These are phyloP conservation scores for Pinus albicaulis DNA, from an alignment of 75 land plant genomes.

Conservation along the genomic window DNA sequence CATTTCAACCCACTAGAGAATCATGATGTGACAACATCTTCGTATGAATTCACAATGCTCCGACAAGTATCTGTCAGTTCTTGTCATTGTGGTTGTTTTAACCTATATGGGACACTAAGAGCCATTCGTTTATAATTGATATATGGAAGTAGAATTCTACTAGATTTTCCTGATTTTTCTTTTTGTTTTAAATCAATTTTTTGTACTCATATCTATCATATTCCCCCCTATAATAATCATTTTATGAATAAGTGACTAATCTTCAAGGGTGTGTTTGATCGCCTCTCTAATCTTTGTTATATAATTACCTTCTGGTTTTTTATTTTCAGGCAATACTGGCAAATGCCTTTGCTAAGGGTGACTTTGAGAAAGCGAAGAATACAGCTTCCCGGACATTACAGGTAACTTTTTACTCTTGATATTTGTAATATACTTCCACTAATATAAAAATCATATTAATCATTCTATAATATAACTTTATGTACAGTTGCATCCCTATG, in stretches of 20 bases:
- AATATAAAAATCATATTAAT: neutral
- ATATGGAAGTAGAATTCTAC: neutral
- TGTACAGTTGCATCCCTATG: too few species aligned
- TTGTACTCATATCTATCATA: too few species aligned
- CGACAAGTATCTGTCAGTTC: neutral
- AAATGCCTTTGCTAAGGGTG: constrained; percentile 54
- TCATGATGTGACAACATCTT: neutral
- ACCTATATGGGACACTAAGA: neutral
- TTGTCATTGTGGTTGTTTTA: neutral
- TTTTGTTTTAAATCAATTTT: too few species aligned
- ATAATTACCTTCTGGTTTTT: neutral
- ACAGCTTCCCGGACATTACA: constrained; percentile 66
- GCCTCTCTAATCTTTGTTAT: neutral
- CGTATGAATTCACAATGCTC: neutral
- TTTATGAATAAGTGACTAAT: too few species aligned
- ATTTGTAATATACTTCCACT: neutral
- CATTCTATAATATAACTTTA: too few species aligned
- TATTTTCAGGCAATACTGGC: constrained; percentile 69
- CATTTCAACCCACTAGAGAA: neutral
- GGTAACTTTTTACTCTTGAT: constrained; percentile 27
- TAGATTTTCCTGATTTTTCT: neutral
- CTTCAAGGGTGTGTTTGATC: too few species aligned
- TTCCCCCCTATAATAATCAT: too few species aligned
- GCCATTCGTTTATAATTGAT: neutral
- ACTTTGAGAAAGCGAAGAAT: constrained; percentile 35